Evolutionary conservation across 345 rosid genomes (phyloP), one percentile per base, ranked within the genome.

Genomic region (Cardamine chenopodiifolia): DNA sequence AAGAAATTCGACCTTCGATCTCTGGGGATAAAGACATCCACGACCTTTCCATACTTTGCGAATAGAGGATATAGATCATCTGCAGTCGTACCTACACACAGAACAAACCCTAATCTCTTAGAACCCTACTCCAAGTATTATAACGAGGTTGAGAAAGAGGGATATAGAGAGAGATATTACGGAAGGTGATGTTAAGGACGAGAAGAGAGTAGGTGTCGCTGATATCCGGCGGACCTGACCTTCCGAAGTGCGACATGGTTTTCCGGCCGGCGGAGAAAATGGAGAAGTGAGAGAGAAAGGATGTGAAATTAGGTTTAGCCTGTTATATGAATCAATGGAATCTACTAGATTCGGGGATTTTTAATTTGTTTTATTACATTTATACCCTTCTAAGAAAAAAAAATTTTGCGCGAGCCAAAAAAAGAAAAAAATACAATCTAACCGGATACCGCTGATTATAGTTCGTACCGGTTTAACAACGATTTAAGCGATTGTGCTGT

Each of bases 51-150:
- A 32, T 91, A 89, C 91, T 89, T 91, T 10, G 87, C 89, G 70
- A 91, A 91, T 11, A 91, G 90, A 61, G 97, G 95, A 68, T 86
- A 91, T 12, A 91, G 84, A 80, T 89, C 97, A 79, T 91, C 97
- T 5, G 97, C 92, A 15, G 89, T 87, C 1, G 97, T 89, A 56
- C 97, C 97, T 91, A 61, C 44, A 29, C 68, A 73, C 14, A 67
- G 6, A 22, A 25, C 22, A 69, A 49, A 63, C 11, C 28, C 22
- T 62, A 72, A 52, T 62, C 15, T 15, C 44, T 40, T 29, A 31
- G 58, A 66, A 54, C 42, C 10, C 32, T 59, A 61, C 25, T 34
- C 25, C 28, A 50, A 17, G 14, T 34, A 8, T 22, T 7, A 29
- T 18, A 26, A 58, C 54, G 32, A 71, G 19, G 45, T 54, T 13